phyloP scores from a whole-genome alignment of 371 early-diverging fungal genomes.

The Capillidium rhysosporum region DNA sequence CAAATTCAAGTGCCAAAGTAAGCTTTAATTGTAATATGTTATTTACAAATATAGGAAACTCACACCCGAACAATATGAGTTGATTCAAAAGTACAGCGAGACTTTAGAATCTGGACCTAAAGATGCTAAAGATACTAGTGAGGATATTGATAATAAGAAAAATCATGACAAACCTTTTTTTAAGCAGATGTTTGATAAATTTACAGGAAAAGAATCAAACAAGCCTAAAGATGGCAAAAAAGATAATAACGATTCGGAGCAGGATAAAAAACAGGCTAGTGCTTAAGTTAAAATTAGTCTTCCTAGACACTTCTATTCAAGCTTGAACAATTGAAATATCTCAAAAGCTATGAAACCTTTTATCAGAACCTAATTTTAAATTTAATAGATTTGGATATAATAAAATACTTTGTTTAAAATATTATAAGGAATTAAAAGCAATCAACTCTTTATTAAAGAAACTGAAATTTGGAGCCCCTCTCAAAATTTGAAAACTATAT shows the following conservation, averaged over 20 bases:
- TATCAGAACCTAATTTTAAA: too few relatives aligned
- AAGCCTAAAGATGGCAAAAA: background rate
- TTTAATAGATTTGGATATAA: too few relatives aligned
- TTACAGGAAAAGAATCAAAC: background rate
- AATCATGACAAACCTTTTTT: background rate
- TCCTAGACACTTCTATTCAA: too few relatives aligned
- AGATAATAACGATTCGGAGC: background rate
- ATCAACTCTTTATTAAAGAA: too few relatives aligned
- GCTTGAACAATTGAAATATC: too few relatives aligned
- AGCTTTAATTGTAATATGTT: conserved; percentile 6
- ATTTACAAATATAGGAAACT: background rate
- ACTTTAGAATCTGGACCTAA: background rate
- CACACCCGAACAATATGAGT: background rate
- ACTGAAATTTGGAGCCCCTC: too few relatives aligned
- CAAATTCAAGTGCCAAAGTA: conserved; percentile 56
- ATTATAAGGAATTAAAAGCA: too few relatives aligned
- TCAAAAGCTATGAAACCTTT: too few relatives aligned
- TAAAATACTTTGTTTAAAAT: too few relatives aligned
- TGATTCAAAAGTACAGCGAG: background rate
- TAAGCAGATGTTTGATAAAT: background rate
- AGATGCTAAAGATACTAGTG: background rate
- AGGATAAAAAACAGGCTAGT: background rate
- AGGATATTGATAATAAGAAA: too few relatives aligned
- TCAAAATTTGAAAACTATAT: too few relatives aligned
- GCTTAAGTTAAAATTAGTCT: too few relatives aligned